Percentiles rank a stretch among this genome's conserved stretches.
Conservation (phyloP, 768 basidiomycete genomes). For the Boletellus ananiceps region DNA sequence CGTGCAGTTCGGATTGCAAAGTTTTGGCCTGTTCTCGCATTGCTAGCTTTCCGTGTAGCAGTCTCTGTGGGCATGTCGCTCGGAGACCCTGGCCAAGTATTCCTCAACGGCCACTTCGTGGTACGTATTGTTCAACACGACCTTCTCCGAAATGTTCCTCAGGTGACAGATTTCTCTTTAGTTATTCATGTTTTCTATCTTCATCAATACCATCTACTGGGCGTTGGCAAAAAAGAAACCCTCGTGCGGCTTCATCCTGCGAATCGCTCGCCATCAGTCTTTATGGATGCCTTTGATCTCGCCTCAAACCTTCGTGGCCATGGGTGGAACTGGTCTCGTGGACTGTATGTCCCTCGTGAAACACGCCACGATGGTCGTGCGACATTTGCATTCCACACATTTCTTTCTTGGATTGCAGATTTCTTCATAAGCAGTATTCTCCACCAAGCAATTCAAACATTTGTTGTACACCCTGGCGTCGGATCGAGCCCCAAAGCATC, state of each 20-base stretch:
- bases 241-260: neutral
- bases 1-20: no score
- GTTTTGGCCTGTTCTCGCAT: no score
- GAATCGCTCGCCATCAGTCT: neutral
- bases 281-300: neutral
- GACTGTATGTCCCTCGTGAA: slow-evolving; percentile 30
- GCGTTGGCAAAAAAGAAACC: neutral
- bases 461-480: slow-evolving; percentile 28
- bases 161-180: neutral
- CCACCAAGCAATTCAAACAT: slow-evolving; percentile 44
- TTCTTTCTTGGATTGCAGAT: slow-evolving; percentile 31
- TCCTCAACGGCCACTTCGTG: no score
- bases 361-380: slow-evolving; percentile 36
- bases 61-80: no score
- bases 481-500: slow-evolving; percentile 18
- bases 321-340: slow-evolving; percentile 56
- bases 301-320: slow-evolving; percentile 50
- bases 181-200: neutral
- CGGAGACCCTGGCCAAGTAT: no score
- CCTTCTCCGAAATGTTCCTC: no score
- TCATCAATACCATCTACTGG: neutral
- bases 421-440: slow-evolving; percentile 40
- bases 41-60: no score
- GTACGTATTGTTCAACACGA: no score
- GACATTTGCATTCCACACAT: slow-evolving; percentile 36